Evolutionary conservation across 1,139 yeast species (phyloP).

Genomic region (Hansenula sp.): DNA sequence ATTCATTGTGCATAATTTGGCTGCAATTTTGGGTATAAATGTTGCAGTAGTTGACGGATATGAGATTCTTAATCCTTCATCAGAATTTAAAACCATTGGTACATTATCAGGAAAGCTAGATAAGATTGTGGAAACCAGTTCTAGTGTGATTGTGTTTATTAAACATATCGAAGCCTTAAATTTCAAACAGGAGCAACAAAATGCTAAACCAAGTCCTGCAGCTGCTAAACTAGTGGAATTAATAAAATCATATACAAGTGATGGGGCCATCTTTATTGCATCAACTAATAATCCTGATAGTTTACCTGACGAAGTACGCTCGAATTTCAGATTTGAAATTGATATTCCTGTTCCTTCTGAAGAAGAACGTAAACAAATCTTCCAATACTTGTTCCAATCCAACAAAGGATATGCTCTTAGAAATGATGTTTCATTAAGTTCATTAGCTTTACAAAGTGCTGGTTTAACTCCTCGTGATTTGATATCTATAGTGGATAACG

Average conservation of each 20-base stretch:
- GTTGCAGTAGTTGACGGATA: constrained; percentile 68
- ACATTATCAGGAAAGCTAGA: constrained; percentile 73
- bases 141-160: constrained; percentile 49
- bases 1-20: constrained; percentile 51
- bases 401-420: constrained; percentile 25
- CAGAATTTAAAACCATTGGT: constrained; percentile 79
- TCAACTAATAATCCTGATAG: constrained; percentile 73
- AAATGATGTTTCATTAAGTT: constrained; percentile 52
- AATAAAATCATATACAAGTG: constrained; percentile 49
- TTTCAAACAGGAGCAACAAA: constrained; percentile 63
- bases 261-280: constrained; percentile 51
- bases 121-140: constrained; percentile 40
- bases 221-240: constrained; percentile 56
- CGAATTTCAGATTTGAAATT: constrained; percentile 72
- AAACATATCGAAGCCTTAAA: constrained; percentile 76
- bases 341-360: constrained; percentile 77
- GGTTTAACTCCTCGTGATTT: constrained; percentile 89
- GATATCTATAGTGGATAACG: constrained; percentile 61
- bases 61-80: constrained; percentile 57
- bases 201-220: constrained; percentile 47
- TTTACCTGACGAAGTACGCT: constrained; percentile 61
- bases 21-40: constrained; percentile 62
- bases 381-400: constrained; percentile 41
- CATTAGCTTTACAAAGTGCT: constrained; percentile 82
- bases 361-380: constrained; percentile 61